Conservation (phyloP, 805 yeast species). For the Cyberlindnera maclurae region DNA sequence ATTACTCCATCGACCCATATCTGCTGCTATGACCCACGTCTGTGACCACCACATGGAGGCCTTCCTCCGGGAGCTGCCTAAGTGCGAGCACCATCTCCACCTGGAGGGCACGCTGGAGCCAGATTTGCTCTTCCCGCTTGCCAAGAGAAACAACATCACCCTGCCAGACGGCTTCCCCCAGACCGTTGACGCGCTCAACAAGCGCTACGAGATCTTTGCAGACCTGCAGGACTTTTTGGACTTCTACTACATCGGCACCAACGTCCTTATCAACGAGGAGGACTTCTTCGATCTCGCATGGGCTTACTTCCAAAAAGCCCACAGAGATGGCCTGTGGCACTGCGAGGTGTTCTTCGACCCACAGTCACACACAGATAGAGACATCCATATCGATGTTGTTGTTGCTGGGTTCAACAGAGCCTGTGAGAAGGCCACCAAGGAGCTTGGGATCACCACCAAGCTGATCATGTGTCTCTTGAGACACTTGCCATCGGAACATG, state of each 20-base stretch:
- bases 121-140: conserved; percentile 60
- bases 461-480: conserved; percentile 78
- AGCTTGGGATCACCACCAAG: conserved; percentile 59
- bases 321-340: conserved; percentile 54
- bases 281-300: conserved; percentile 78
- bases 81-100: conserved; percentile 84
- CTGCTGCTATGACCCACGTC: conserved; percentile 22
- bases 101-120: conserved; percentile 80
- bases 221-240: conserved; percentile 74
- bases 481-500: conserved; percentile 58
- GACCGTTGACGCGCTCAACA: conserved; percentile 47
- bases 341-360: conserved; percentile 81
- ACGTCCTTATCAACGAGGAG: conserved; percentile 58
- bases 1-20: no score
- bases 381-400: conserved; percentile 50
- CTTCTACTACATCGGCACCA: conserved; percentile 75
- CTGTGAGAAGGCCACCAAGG: conserved; percentile 49
- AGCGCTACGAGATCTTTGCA: conserved; percentile 52
- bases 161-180: conserved; percentile 61
- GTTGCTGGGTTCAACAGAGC: conserved; percentile 64
- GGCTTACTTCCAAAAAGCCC: conserved; percentile 58
- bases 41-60: conserved; percentile 32
- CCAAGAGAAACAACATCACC: conserved; percentile 52
- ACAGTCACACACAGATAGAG: conserved; percentile 73
- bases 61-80: conserved; percentile 67